Percentiles rank a stretch among this genome's conserved stretches.
These are phyloP conservation scores for Scutellaria galericulata DNA, from an alignment of 257 asterid genomes.

Conservation along the genomic window DNA sequence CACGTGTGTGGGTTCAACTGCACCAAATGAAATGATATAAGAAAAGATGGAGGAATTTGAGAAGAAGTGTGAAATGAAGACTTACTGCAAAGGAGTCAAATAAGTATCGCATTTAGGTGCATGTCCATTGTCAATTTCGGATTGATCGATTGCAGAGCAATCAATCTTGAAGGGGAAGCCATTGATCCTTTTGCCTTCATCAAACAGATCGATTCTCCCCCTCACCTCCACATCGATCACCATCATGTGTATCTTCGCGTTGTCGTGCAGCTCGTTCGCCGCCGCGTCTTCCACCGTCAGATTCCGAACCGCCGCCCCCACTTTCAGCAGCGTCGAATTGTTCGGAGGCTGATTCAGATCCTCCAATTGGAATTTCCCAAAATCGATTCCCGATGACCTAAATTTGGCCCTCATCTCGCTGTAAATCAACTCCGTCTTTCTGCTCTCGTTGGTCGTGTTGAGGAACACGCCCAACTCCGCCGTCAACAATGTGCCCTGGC, in stretches of 20 bases:
- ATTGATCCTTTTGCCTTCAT: slow-evolving; percentile 34
- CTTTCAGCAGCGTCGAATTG: slow-evolving; percentile 26
- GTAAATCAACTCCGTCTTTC: slow-evolving; percentile 35
- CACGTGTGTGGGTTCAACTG: slow-evolving; percentile 20
- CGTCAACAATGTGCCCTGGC: slow-evolving; percentile 23
- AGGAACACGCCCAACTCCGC: slow-evolving; percentile 34
- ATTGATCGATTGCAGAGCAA: slow-evolving; percentile 43
- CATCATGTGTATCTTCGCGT: slow-evolving; percentile 29
- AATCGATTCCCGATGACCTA: slow-evolving; percentile 34
- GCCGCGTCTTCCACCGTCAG: slow-evolving; percentile 41
- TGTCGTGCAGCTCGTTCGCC: slow-evolving; percentile 37
- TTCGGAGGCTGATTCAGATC: slow-evolving; percentile 39
- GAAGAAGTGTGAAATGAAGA: neutral
- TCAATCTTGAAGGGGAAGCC: slow-evolving; percentile 41
- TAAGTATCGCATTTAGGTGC: slow-evolving; percentile 38
- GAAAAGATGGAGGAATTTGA: neutral
- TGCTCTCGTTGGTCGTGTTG: slow-evolving; percentile 41
- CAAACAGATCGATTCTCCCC: slow-evolving; percentile 40
- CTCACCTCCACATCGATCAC: slow-evolving; percentile 38
- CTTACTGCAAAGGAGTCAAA: slow-evolving; percentile 29
- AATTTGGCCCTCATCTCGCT: slow-evolving; percentile 36
- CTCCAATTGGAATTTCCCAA: slow-evolving; percentile 23
- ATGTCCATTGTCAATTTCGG: slow-evolving; percentile 42
- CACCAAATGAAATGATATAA: neutral
- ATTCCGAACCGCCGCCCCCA: slow-evolving; percentile 16